Evolutionary conservation across 768 basidiomycete genomes (phyloP), one percentile per base, ranked within the genome.

Genomic region (Trametes meyenii): DNA sequence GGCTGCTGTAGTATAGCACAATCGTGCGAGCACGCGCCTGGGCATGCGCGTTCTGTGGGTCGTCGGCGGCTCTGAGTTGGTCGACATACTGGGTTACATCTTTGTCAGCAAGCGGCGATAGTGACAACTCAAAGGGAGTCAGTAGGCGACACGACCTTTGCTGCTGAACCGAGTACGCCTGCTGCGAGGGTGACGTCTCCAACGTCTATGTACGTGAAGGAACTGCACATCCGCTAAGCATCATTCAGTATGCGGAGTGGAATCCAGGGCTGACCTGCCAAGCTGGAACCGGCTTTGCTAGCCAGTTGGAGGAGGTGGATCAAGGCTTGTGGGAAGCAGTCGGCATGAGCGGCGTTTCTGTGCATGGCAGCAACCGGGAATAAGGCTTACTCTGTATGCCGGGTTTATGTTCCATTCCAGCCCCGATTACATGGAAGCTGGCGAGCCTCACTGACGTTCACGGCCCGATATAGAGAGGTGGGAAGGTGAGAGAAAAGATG

Each of bases 361-460:
- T 23, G 44, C 33, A 50, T 53, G 44, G 57, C 58, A 61, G 39
- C 29, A 40, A 51, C 39, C 56, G 61, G 55, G 43, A 60, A 68
- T 63, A 62, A 73, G 66, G 77, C 86, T 66, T 69, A 93, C 92
- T 86, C 79, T 92, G 84, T 69, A 84, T 79, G 66, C 79, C 81
- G 48, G 88, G 89, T 68, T 89, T 86, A 62, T 77, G 72, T 75
- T 92, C 90, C 62, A 91, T 71, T 49, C 90, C 91, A 65, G 90
- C 90, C 75, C 92, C 90, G 68, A 94, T 83, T 67, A 94, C 79
- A 66, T 91, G 89, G 77, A 92, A 92, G 35, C 84, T 92, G 66
- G 92, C 88, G 63, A 90, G 79, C 71, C 90, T 83, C 62, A 93
- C 92, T 94, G 72, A 73, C 58, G 58, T 50, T 35, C 55, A 44